Percentiles rank a stretch among this genome's conserved stretches.
Conservation (phyloP, 2,329 filamentous ascomycete genomes). For the Pestalotiopsis sp. region DNA sequence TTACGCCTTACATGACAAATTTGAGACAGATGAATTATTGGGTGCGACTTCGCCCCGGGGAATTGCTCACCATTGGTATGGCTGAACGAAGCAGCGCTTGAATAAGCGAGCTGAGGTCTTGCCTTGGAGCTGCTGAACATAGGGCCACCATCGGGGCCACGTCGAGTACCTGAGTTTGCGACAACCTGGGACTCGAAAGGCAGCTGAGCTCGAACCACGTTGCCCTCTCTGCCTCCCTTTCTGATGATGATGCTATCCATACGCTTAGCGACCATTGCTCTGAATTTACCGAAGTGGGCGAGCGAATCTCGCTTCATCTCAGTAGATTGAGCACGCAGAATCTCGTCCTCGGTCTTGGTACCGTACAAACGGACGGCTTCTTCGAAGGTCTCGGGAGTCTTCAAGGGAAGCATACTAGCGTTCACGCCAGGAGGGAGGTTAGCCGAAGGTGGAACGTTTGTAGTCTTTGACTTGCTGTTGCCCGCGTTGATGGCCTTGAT, state of each 20-base stretch:
- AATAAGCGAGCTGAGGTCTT: slow-evolving; percentile 33
- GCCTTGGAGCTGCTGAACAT: slow-evolving; percentile 28
- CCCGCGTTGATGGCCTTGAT: slow-evolving; percentile 4
- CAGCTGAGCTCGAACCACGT: slow-evolving; percentile 19
- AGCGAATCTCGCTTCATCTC: slow-evolving; percentile 73
- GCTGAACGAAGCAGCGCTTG: slow-evolving; percentile 1
- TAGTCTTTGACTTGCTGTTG: slow-evolving; percentile 22
- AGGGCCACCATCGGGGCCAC: slow-evolving; percentile 30
- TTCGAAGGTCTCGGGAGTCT: slow-evolving; percentile 32
- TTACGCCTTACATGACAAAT: slow-evolving; percentile 15
- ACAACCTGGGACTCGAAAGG: background rate
- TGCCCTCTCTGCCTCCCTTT: slow-evolving; percentile 35
- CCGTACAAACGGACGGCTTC: slow-evolving; percentile 32
- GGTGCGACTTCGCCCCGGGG: background rate
- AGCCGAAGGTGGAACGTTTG: slow-evolving; percentile 25
- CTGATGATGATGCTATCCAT: slow-evolving; percentile 68
- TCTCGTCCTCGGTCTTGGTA: slow-evolving; percentile 39
- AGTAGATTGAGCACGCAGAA: slow-evolving; percentile 41
- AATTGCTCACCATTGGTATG: slow-evolving; percentile 37
- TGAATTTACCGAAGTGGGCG: slow-evolving; percentile 80
- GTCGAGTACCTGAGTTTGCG: slow-evolving; percentile 33
- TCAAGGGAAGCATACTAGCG: slow-evolving; percentile 13
- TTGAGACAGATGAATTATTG: slow-evolving; percentile 14
- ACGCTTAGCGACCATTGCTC: slow-evolving; percentile 68
- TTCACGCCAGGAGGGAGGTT: slow-evolving; percentile 1